Percentiles rank a stretch among this genome's conserved stretches.
These are phyloP conservation scores for Turritis glabra DNA, from an alignment of 345 rosid species.

Conservation along the genomic window DNA sequence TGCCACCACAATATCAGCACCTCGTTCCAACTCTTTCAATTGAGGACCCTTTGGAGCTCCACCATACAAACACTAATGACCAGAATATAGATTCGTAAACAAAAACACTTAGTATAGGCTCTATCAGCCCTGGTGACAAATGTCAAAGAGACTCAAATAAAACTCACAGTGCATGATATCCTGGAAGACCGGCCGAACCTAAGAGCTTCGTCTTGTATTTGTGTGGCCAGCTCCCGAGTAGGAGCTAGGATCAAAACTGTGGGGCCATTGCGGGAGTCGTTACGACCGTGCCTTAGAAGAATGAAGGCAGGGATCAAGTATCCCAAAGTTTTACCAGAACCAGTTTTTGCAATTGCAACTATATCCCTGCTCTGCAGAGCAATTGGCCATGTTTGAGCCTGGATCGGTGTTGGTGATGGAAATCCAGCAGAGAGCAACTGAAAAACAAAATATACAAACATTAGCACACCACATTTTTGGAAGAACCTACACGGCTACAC, in stretches of 20 bases:
- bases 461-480: neutral
- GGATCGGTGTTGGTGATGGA: constrained; percentile 88
- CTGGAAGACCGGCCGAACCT: constrained; percentile 89
- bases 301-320: constrained; percentile 91
- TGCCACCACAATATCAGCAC: constrained; percentile 98
- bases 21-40: constrained; percentile 75
- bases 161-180: constrained; percentile 84
- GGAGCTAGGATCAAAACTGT: constrained; percentile 93
- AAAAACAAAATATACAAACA: constrained; percentile 23
- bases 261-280: constrained; percentile 82
- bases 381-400: constrained; percentile 99
- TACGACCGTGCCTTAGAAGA: constrained; percentile 64
- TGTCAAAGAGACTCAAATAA: constrained; percentile 14
- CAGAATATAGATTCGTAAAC: constrained; percentile 18
- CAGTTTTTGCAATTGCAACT: constrained; percentile 97
- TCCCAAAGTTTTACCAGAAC: constrained; percentile 99
- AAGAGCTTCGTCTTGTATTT: constrained; percentile 85
- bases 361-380: constrained; percentile 85
- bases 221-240: constrained; percentile 96
- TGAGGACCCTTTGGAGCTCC: constrained; percentile 96
- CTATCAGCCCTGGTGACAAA: neutral
- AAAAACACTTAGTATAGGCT: neutral
- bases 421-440: constrained; percentile 95
- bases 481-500: neutral
- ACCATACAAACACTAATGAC: constrained; percentile 90